phyloP scores from a whole-genome alignment of 768 basidiomycete genomes.

The Clathrus columnatus region DNA sequence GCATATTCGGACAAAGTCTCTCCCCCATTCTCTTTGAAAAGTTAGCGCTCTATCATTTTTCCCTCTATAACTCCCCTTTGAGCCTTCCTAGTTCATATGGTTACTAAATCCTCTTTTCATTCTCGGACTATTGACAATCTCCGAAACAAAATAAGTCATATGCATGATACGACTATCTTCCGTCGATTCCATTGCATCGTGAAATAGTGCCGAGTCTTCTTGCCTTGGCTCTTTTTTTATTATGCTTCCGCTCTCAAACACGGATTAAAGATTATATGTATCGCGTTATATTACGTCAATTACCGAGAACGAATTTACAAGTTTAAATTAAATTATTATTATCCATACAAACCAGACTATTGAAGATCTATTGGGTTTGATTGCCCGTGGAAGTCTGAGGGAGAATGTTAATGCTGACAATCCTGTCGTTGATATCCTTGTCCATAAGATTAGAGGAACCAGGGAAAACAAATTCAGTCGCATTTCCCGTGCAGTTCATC shows the following conservation, averaged over 20 bases:
- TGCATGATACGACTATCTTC: neutral
- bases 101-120: neutral
- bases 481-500: neutral
- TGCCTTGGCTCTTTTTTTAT: too few relatives aligned
- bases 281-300: neutral
- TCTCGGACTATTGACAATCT: neutral
- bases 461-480: neutral
- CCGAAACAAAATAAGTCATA: neutral
- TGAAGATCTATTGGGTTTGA: too few relatives aligned
- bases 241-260: too few relatives aligned
- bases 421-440: neutral
- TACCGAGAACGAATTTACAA: neutral
- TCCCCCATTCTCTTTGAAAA: neutral
- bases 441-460: neutral
- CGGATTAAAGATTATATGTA: too few relatives aligned
- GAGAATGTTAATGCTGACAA: neutral
- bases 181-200: neutral
- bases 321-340: neutral
- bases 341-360: too few relatives aligned
- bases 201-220: neutral
- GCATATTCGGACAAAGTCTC: neutral
- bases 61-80: neutral
- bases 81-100: too few relatives aligned
- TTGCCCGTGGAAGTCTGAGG: too few relatives aligned
- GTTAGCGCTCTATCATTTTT: neutral